Evolutionary conservation across 495 filamentous ascomycete genomes (phyloP), one percentile per base, ranked within the genome.

Genomic region (Aspergillus conjunctus): DNA sequence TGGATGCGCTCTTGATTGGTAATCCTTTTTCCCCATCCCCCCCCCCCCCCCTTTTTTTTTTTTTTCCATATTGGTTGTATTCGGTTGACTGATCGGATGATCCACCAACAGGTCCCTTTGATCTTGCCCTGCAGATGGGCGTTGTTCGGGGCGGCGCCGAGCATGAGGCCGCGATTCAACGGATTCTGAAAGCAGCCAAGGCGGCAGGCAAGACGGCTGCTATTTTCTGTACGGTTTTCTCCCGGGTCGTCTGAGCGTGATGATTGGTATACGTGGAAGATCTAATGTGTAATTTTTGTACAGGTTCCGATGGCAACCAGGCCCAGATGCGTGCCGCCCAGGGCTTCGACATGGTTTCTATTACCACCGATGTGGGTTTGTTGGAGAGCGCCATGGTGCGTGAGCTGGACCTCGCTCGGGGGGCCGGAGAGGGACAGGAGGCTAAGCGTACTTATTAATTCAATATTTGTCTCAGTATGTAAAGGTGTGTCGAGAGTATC

Each of bases 341-440:
- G 63, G 91, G 91, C 3, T 94, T 91, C 58, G 79, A 92, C 66
- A 92, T 94, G 89, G 80, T 92, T 44, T 87, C 81, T 61, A 80
- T 83, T 0, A 82, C 78, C 6, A 85, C 85, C 4, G 88, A 91
- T 76, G 79, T 81, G 54, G 81, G 80, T 15, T 75, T 83, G 3
- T 61, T 89, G 6, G 66, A 66, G 22, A 56, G 62, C 7, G 76
- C 61, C 1, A 79, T 79, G 71, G 51, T 70, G 34, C 63, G 65
- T 12, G 68, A 77, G 59, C 52, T 79, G 41, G 66, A 66, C 39
- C 63, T 67, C 17, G 76, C 76, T 20, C n/a, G 10, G 44, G 44
- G 44, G 1, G 71, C 63, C 39, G 74, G 74, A 3, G 33, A 51
- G 31, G 51, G 44, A 14, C 34, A 30, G 22, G 59, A 58, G 5